Base-by-base conservation (phyloP, 257 asterid genomes). In the Fraxinus americana region DNA sequence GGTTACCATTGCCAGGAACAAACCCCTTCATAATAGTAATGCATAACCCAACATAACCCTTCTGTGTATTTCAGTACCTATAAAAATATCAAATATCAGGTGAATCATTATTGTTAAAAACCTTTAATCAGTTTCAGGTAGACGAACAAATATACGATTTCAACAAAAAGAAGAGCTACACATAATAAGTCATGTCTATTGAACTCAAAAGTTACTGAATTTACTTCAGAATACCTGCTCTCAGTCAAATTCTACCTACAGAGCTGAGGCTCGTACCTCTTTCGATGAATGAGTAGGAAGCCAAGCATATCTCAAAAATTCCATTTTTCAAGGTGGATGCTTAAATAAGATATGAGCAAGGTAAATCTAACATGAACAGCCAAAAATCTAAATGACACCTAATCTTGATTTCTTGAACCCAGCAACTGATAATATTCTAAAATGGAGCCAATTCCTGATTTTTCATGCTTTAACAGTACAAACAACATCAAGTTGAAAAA, bases 11-110 rank as follows among this genome's bases (percentile, higher is more conserved):
- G 91, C 99, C 98, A 93, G 75, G 99, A 95, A 81, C 98, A 89
- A 83, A 93, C 98, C 38, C 99, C 99, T 91, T 95, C 99, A 52
- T 93, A 95, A 78, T 93, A 95, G 82, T 93, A 93, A 84, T 89
- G 98, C 98, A 95, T 91, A 79, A 95, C 99, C 99, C 99, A 93
- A 80, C 99, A 95, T 80, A 95, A 71, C 61, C 99, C 99, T 88
- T 95, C 98, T 4, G 92, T 86, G 86, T 95, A 95, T 85, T 87
- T 95, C 78, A 82, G 79, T 77, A 90, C 99, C 99, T 95, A 90
- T 72, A 73, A 61, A 66, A 35, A 82, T 48, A 84, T 68, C 70
- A 79, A 81, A 70, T 16, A 39, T 34, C 73, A 50, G 69, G 74
- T 48, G 32, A 76, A 69, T 68, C 78, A 75, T 38, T 50, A 76